These are phyloP conservation scores for Fusarium sp. DNA, from an alignment of 2,329 filamentous ascomycete species.

Conservation along the genomic window DNA sequence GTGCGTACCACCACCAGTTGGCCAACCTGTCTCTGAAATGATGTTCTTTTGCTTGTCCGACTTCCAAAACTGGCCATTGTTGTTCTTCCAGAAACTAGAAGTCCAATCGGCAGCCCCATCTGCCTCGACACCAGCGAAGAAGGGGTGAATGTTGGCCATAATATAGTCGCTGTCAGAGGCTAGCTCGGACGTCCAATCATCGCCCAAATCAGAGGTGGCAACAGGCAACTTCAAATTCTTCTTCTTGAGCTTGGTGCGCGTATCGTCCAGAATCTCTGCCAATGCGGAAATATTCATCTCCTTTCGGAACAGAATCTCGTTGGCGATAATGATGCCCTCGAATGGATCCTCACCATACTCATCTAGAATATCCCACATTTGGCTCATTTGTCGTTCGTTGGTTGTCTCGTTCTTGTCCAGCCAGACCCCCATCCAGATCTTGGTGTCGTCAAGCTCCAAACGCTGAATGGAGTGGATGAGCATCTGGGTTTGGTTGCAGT, in stretches of 20 bases:
- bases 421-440: slow-evolving; percentile 96
- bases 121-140: slow-evolving; percentile 84
- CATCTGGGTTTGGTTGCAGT: slow-evolving; percentile 98
- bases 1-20: slow-evolving; percentile 80
- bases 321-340: slow-evolving; percentile 83
- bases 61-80: slow-evolving; percentile 75
- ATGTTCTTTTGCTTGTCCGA: slow-evolving; percentile 74
- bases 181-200: slow-evolving; percentile 82
- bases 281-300: slow-evolving; percentile 76
- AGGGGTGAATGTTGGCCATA: slow-evolving; percentile 97
- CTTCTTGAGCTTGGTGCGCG: slow-evolving; percentile 77
- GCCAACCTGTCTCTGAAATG: slow-evolving; percentile 94
- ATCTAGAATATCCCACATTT: slow-evolving; percentile 88
- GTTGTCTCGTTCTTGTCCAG: slow-evolving; percentile 86
- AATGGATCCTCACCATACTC: slow-evolving; percentile 75
- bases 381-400: slow-evolving; percentile 81
- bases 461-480: slow-evolving; percentile 83
- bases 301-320: slow-evolving; percentile 82
- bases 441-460: slow-evolving; percentile 79
- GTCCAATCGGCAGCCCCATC: slow-evolving; percentile 82
- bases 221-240: slow-evolving; percentile 78
- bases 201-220: slow-evolving; percentile 88
- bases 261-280: slow-evolving; percentile 71
- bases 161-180: slow-evolving; percentile 81
- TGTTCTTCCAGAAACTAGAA: slow-evolving; percentile 79